A percentile compares a stretch with the other conserved stretches of the same genome.
phyloP scores from a whole-genome alignment of 331 rosid genomes.

The Pyrus hybrid region DNA sequence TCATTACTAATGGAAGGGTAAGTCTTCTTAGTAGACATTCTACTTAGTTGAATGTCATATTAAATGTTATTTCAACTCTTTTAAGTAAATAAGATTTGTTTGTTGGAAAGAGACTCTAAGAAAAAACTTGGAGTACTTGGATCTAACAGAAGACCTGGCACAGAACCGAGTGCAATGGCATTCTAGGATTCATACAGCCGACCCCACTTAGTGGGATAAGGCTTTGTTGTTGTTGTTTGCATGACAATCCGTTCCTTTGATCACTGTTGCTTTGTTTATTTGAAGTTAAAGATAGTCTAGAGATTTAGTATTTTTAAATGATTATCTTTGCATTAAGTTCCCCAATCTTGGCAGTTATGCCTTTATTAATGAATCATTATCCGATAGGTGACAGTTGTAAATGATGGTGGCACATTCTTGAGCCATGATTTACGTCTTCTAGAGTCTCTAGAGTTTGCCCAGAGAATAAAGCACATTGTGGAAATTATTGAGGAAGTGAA shows the following conservation, averaged over 20 bases:
- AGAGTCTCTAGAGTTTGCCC: constrained; percentile 76
- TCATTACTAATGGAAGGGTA: constrained; percentile 98
- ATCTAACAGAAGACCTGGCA: too few relatives aligned
- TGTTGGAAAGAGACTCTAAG: background rate
- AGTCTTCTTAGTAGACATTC: constrained; percentile 10
- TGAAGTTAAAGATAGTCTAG: background rate
- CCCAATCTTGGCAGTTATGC: background rate
- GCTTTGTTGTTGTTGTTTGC: too few relatives aligned
- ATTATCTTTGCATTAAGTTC: background rate
- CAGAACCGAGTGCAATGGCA: too few relatives aligned
- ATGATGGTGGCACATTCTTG: constrained; percentile 57
- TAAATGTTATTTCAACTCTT: background rate
- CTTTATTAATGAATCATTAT: background rate
- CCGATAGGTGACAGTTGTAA: constrained; percentile 49
- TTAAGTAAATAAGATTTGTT: background rate
- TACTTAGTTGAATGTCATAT: background rate
- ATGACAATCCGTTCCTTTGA: too few relatives aligned
- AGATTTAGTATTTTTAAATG: background rate
- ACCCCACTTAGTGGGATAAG: too few relatives aligned
- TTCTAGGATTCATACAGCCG: too few relatives aligned
- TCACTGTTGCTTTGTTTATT: background rate
- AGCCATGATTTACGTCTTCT: constrained; percentile 91
- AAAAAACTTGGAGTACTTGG: too few relatives aligned
- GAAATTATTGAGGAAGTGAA: constrained; percentile 77
- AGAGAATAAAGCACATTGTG: constrained; percentile 71